A percentile compares a stretch with the other conserved stretches of the same genome.
Conservation (phyloP, 768 basidiomycete species). For the Lentinula guzmanii region DNA sequence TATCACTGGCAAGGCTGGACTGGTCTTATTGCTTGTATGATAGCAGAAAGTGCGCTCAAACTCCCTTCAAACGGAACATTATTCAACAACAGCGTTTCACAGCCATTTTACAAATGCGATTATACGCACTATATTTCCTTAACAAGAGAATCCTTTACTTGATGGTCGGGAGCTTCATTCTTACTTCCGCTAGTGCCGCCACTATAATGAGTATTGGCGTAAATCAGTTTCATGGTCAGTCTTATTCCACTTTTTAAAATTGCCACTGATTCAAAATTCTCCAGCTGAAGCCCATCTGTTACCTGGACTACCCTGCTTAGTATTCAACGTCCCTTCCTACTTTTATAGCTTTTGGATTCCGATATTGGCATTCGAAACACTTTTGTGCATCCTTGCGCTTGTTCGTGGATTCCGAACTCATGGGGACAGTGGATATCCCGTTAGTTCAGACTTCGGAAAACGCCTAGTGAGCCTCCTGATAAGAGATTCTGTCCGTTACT, state of each 20-base stretch:
- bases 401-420: constrained; percentile 43
- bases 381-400: constrained; percentile 46
- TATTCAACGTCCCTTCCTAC: constrained; percentile 27
- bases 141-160: constrained; percentile 43
- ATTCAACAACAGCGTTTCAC: neutral
- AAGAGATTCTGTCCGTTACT: constrained; percentile 52
- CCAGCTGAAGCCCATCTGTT: neutral
- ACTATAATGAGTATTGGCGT: constrained; percentile 44
- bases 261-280: neutral
- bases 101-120: constrained; percentile 58
- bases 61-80: neutral
- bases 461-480: constrained; percentile 44
- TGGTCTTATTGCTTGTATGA: constrained; percentile 44
- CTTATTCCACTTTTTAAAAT: neutral
- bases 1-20: constrained; percentile 61
- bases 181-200: constrained; percentile 32
- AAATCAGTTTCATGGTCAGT: neutral
- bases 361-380: constrained; percentile 45
- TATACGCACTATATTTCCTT: constrained; percentile 56
- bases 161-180: constrained; percentile 37
- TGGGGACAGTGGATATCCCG: constrained; percentile 26
- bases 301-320: constrained; percentile 31
- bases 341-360: constrained; percentile 62
- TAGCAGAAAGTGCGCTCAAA: constrained; percentile 42
- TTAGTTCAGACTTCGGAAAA: constrained; percentile 30